A percentile compares a stretch with the other conserved stretches of the same genome.
phyloP scores from a whole-genome alignment of 345 rosid species.

The Arabidopsis thaliana region DNA sequence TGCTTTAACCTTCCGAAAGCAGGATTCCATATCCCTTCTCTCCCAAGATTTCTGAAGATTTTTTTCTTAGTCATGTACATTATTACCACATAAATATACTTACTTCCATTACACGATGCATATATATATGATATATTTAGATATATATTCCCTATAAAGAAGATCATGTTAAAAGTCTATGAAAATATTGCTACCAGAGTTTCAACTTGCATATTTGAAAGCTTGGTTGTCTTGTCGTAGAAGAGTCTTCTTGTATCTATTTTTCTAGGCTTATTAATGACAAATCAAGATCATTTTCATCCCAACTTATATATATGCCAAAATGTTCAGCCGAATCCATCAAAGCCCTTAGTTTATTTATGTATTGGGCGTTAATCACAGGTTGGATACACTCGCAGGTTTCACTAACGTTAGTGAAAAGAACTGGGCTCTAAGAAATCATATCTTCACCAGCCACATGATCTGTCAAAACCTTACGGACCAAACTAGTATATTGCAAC shows the following conservation, averaged over 20 bases:
- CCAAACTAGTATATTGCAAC: neutral
- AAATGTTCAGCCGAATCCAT: neutral
- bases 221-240: constrained; percentile 5
- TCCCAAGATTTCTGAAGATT: constrained; percentile 33
- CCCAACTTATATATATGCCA: neutral
- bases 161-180: neutral
- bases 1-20: constrained; percentile 30
- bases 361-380: neutral
- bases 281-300: neutral
- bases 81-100: neutral
- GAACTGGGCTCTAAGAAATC: neutral
- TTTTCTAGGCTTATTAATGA: neutral
- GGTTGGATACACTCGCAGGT: neutral
- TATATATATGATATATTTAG: neutral
- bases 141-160: neutral
- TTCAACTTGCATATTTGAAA: constrained; percentile 8
- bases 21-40: constrained; percentile 42
- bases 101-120: neutral
- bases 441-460: neutral
- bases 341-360: neutral
- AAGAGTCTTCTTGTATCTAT: neutral
- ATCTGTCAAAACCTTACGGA: neutral
- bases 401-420: neutral
- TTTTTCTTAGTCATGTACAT: neutral
- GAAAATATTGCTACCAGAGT: constrained; percentile 9